A percentile compares a stretch with the other conserved stretches of the same genome.
phyloP scores from a whole-genome alignment of 2,329 filamentous ascomycete species.

The Neofusicoccum umdonicola region DNA sequence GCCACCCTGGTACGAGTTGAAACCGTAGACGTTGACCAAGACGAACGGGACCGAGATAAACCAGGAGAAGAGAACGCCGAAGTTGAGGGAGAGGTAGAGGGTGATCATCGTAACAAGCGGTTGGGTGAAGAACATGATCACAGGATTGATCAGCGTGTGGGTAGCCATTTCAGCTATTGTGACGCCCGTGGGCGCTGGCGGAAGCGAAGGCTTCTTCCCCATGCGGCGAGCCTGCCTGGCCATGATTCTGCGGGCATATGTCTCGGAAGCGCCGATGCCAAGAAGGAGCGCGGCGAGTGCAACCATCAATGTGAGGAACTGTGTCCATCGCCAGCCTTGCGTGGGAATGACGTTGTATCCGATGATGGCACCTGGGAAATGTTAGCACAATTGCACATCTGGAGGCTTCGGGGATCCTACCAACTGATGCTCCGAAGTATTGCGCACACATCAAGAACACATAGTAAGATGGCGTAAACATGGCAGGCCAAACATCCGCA shows the following conservation, averaged over 20 bases:
- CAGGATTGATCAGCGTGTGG: background rate
- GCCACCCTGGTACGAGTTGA: slow-evolving; percentile 27
- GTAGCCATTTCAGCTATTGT: background rate
- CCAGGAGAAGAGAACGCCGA: slow-evolving; percentile 29
- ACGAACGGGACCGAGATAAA: slow-evolving; percentile 32
- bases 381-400: too few species aligned
- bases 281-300: too few species aligned
- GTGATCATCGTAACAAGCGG: slow-evolving; percentile 33
- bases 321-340: too few species aligned
- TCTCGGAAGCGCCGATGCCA: too few species aligned
- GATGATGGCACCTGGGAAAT: too few species aligned
- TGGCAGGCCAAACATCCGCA: slow-evolving; percentile 29
- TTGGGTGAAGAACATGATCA: slow-evolving; percentile 17
- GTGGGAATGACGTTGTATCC: too few species aligned
- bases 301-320: too few species aligned
- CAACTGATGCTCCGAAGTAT: background rate
- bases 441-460: background rate
- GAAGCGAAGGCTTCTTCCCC: background rate
- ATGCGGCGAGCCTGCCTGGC: too few species aligned
- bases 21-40: slow-evolving; percentile 28
- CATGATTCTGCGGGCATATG: too few species aligned
- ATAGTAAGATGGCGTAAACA: background rate
- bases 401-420: background rate
- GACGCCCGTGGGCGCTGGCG: background rate
- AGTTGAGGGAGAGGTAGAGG: slow-evolving; percentile 29